phyloP scores from a whole-genome alignment of 2,329 filamentous ascomycete species.

The Pseudogymnoascus sp. region DNA sequence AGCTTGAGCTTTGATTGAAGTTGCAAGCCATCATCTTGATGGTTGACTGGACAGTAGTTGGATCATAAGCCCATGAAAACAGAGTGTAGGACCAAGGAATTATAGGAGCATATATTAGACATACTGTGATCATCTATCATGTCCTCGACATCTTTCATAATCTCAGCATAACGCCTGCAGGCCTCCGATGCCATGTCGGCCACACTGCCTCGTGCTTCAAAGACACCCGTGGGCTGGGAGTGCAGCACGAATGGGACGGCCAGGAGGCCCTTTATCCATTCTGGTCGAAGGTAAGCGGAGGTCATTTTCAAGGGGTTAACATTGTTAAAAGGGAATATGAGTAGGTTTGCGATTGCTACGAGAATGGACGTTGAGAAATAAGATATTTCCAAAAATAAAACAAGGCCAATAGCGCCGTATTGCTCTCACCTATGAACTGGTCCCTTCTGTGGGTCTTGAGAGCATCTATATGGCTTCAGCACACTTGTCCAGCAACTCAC shows the following conservation, averaged over 20 bases:
- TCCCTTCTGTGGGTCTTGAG: conserved; percentile 82
- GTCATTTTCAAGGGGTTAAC: neutral
- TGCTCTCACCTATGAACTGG: conserved; percentile 65
- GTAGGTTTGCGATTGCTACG: neutral
- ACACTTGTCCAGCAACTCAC: conserved; percentile 14
- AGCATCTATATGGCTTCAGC: conserved; percentile 41
- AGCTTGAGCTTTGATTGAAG: conserved; percentile 86
- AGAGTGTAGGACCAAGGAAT: neutral
- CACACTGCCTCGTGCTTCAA: conserved; percentile 60
- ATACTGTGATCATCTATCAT: conserved; percentile 88
- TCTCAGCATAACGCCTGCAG: conserved; percentile 85
- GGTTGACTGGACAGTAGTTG: conserved; percentile 47
- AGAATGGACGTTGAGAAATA: neutral
- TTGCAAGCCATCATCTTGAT: conserved; percentile 57
- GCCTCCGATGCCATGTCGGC: conserved; percentile 70
- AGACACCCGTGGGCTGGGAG: conserved; percentile 85
- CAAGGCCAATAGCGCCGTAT: neutral
- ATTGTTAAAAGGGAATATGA: neutral
- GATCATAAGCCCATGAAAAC: neutral
- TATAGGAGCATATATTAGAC: conserved; percentile 19
- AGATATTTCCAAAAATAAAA: neutral
- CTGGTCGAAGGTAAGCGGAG: conserved; percentile 34
- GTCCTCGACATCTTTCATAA: conserved; percentile 85
- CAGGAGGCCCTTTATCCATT: conserved; percentile 94
- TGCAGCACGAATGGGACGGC: conserved; percentile 95